Evolutionary conservation across 768 basidiomycete genomes (phyloP), one percentile per base, ranked within the genome.

Genomic region (Leccinum ochraceum): DNA sequence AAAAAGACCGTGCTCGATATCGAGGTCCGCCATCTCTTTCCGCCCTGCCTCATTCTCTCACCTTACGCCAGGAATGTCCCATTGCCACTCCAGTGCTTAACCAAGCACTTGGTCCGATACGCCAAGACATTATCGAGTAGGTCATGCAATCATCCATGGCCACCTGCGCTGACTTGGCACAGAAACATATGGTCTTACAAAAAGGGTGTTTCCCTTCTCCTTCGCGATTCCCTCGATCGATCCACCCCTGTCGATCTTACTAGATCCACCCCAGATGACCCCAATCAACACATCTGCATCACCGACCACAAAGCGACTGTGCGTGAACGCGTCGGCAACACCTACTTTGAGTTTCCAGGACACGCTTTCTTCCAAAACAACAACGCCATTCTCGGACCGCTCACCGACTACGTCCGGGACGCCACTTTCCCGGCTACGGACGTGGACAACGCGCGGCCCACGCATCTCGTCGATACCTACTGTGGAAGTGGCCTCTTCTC

Each of bases 341-440:
- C 80, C 71, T 74, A 89, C 50, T 97, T 98, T 76, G 88, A 95
- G 70, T 95, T 92, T 75, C 83, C 80, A 22, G 92, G 88, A 6
- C 87, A 90, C 52, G 90, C 92, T 4, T 99, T 98, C 81, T 98
- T 98, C 83, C 96, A 99, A 71, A 98, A 98, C 80, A 99, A 99
- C 83, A 95, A 96, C 71, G 86, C 92, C 7, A 90, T 96, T 42
- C 84, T 98, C 30, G 80, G 86, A 6, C 87, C 92, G 0, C 82
- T 99, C 54, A 90, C 91, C n/a, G 71, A 83, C 61, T 93, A 95
- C 76, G 94, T 96, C 57, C 81, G 82, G 49, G 83, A 88, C 30
- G 86, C 89, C 56, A 86, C 95, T 67, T 86, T 87, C 67, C 76
- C 75, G 5, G 30, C 14, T 68, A 72, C 74, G 20, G 58, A 69